phyloP scores from a whole-genome alignment of 257 asterid species.

The Cordia subcordata region DNA sequence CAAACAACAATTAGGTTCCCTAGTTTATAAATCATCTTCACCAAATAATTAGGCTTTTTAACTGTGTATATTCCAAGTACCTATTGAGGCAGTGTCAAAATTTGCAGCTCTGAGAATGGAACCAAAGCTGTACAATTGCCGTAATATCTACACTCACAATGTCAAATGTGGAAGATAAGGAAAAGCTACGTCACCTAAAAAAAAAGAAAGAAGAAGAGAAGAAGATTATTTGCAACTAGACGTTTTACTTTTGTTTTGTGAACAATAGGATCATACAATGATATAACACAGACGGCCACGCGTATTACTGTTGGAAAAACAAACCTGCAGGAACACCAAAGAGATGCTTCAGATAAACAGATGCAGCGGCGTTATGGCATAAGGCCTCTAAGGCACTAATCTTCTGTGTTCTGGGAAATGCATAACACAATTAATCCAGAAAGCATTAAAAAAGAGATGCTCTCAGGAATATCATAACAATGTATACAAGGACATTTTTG shows the following conservation, averaged over 20 bases:
- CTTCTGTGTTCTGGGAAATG: constrained; percentile 4
- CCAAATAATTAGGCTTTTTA: too few species aligned
- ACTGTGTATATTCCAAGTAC: too few species aligned
- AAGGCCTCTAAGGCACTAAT: neutral
- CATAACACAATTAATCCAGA: constrained; percentile 4
- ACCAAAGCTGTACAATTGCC: constrained; percentile 11
- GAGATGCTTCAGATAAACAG: constrained; percentile 57
- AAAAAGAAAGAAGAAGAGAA: too few species aligned
- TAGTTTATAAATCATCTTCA: too few species aligned
- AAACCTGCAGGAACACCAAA: constrained; percentile 86
- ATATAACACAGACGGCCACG: constrained; percentile 50
- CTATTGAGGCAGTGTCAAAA: neutral
- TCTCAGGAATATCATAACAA: constrained; percentile 18
- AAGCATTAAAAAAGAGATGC: neutral
- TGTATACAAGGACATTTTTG: constrained; percentile 21
- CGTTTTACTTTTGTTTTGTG: constrained; percentile 28
- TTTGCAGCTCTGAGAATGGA: constrained; percentile 12
- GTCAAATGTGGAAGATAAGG: constrained; percentile 5
- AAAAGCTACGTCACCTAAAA: constrained; percentile 16
- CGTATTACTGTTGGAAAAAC: constrained; percentile 58
- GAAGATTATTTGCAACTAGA: neutral
- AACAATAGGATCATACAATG: constrained; percentile 33
- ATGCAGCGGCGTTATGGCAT: constrained; percentile 1
- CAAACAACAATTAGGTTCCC: too few species aligned
- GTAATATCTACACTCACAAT: constrained; percentile 12